Conservation (phyloP, 1,139 yeast genomes). For the Debaryomycetaceae sp. region DNA sequence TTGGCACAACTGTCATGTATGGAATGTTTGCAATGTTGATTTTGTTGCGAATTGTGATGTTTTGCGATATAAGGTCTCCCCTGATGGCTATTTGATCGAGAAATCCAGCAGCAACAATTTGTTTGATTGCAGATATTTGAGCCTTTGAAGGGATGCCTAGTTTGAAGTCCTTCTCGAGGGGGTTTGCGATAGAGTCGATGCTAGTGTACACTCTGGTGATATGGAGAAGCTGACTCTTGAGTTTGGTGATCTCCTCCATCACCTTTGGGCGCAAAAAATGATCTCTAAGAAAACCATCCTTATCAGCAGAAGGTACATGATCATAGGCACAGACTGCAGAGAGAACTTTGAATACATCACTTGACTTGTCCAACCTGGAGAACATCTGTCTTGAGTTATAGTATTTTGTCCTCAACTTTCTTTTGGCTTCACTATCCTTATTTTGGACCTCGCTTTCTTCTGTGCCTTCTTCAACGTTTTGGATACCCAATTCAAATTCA, state of each 20-base stretch:
- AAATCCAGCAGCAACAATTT: constrained; percentile 90
- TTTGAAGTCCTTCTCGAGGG: constrained; percentile 44
- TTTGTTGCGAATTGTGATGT: constrained; percentile 54
- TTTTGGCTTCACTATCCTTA: constrained; percentile 34
- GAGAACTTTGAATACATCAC: constrained; percentile 73
- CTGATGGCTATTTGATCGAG: constrained; percentile 87
- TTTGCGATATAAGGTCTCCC: constrained; percentile 71
- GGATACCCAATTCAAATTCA: constrained; percentile 67
- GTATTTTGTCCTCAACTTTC: constrained; percentile 47
- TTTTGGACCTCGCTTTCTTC: constrained; percentile 30
- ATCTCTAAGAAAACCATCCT: constrained; percentile 45
- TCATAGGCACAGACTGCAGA: constrained; percentile 90
- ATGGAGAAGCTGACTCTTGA: constrained; percentile 73
- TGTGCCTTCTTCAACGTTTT: constrained; percentile 24
- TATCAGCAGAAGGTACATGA: constrained; percentile 54
- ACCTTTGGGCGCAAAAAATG: constrained; percentile 67
- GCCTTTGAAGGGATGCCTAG: constrained; percentile 63
- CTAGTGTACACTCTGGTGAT: constrained; percentile 66
- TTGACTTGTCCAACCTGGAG: constrained; percentile 60
- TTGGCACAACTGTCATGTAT: constrained; percentile 66
- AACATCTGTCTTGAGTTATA: constrained; percentile 58
- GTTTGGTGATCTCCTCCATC: constrained; percentile 81
- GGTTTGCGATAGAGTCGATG: constrained; percentile 49
- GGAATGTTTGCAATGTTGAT: constrained; percentile 65
- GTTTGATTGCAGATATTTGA: constrained; percentile 80